A percentile compares a stretch with the other conserved stretches of the same genome.
phyloP scores from a whole-genome alignment of 2,329 filamentous ascomycete species.

The Bipolaris victoriae region DNA sequence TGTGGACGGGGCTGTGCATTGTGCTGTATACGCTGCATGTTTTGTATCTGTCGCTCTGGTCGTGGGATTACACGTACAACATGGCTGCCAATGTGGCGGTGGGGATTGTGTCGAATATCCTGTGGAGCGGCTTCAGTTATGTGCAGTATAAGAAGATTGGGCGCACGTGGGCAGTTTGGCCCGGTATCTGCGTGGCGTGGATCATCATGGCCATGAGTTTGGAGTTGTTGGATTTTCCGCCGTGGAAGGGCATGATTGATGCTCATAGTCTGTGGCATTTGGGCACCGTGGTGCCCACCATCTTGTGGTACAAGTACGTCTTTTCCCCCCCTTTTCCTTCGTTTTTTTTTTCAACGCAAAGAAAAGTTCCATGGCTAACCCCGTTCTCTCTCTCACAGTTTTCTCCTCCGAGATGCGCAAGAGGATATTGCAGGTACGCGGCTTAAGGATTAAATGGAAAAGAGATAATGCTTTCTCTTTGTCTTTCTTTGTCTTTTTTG shows the following conservation, averaged over 20 bases:
- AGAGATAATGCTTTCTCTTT: not conserved
- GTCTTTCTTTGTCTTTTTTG: not conserved
- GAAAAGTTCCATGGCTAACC: not conserved
- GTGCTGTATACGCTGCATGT: slow-evolving; percentile 77
- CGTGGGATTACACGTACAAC: slow-evolving; percentile 97
- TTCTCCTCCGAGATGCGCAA: slow-evolving; percentile 82
- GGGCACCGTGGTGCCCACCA: slow-evolving; percentile 84
- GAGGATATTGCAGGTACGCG: slow-evolving; percentile 78
- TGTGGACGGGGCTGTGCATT: slow-evolving; percentile 78
- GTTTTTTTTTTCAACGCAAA: not conserved
- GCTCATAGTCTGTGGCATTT: slow-evolving; percentile 96
- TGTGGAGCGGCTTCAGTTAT: slow-evolving; percentile 88
- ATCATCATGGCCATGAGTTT: slow-evolving; percentile 92
- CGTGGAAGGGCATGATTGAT: slow-evolving; percentile 80
- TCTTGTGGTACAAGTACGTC: slow-evolving; percentile 94
- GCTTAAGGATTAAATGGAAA: slow-evolving; percentile 66
- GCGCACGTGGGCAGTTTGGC: slow-evolving; percentile 84
- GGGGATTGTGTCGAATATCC: slow-evolving; percentile 77
- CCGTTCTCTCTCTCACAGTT: slow-evolving; percentile 59
- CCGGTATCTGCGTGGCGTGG: slow-evolving; percentile 89
- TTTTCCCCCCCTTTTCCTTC: not conserved
- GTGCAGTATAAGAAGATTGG: slow-evolving; percentile 73
- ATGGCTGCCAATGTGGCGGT: slow-evolving; percentile 92
- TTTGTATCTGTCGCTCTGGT: slow-evolving; percentile 80
- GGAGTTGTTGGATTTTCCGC: slow-evolving; percentile 92